Conservation (phyloP, 2,329 filamentous ascomycete species). For the Mycosphaerelloides madeirae region DNA sequence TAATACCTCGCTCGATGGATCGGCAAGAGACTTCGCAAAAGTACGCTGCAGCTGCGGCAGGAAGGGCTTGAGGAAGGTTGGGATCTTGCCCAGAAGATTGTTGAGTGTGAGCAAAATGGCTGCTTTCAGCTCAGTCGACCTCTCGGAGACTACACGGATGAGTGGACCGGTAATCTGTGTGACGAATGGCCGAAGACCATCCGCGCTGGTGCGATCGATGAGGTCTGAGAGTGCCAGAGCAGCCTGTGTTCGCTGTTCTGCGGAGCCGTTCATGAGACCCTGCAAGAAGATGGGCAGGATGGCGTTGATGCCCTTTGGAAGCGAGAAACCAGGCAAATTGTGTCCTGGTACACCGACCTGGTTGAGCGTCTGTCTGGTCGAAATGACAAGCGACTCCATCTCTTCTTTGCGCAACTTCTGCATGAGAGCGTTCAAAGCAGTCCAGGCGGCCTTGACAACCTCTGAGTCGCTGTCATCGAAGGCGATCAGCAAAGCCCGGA, state of each 20-base stretch:
- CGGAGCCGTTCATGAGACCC: constrained; percentile 91
- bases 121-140: constrained; percentile 91
- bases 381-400: constrained; percentile 87
- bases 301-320: constrained; percentile 96
- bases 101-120: constrained; percentile 92
- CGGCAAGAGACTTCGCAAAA: constrained; percentile 92
- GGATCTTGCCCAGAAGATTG: constrained; percentile 94
- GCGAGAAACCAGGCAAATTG: constrained; percentile 76
- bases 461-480: constrained; percentile 81
- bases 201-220: constrained; percentile 83
- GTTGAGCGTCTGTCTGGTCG: constrained; percentile 78
- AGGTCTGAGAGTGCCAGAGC: constrained; percentile 94
- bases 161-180: constrained; percentile 96
- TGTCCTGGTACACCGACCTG: constrained; percentile 84
- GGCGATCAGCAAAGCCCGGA: constrained; percentile 81
- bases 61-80: constrained; percentile 91
- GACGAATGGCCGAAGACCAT: constrained; percentile 87
- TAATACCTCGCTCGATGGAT: constrained; percentile 83
- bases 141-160: constrained; percentile 94
- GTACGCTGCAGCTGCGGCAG: constrained; percentile 93
- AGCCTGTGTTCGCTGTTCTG: constrained; percentile 86
- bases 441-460: constrained; percentile 87
- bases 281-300: constrained; percentile 96
- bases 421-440: constrained; percentile 79
- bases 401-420: constrained; percentile 91